Evolutionary conservation across 2,329 filamentous ascomycete species (phyloP), one percentile per base, ranked within the genome.

Genomic region (Septoria linicola): DNA sequence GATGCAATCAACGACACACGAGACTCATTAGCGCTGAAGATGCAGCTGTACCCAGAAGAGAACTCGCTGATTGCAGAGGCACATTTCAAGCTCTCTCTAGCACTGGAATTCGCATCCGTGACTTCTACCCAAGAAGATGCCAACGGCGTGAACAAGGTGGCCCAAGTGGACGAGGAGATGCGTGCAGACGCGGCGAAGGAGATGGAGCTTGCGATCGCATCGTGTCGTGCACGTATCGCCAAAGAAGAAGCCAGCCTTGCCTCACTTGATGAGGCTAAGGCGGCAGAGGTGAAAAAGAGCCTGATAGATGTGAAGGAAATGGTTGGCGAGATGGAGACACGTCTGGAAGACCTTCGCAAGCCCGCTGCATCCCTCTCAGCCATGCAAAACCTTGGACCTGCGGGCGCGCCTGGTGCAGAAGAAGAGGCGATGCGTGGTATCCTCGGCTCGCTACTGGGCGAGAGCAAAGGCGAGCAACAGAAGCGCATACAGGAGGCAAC

Each of bases 51-150:
- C 66, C 80, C 88, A 0, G 79, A 85, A 42, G 89, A 95, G 56
- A 89, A 88, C 11, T 87, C 90, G 62, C 80, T 95, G 44, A 80
- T 97, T 50, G 92, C 93, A 35, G 93, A 99, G 74, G 92, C 89
- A 13, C 90, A 99, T 74, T 99, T 88, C 76, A 97, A 96, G 73
- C 84, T 99, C 20, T 96, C 92, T 0, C 81, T 99, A 13, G 93
- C 93, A 0, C 80, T 99, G 21, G 93, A 99, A 67, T 97, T 97
- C 62, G 89, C 89, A 3, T 93, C 89, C 0, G 82, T 93, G 39
- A 78, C 76, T 14, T 77, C 80, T 1, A 80, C 80, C 13, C 77
- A 80, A 37, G 72, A 76, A 46, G 70, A 66, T 17, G 72, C 75
- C 36, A 68, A 66, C 14, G 53, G 70, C 49, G 54, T 63, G 3